phyloP scores from a whole-genome alignment of 768 basidiomycete genomes.

The Amanita phalloides region DNA sequence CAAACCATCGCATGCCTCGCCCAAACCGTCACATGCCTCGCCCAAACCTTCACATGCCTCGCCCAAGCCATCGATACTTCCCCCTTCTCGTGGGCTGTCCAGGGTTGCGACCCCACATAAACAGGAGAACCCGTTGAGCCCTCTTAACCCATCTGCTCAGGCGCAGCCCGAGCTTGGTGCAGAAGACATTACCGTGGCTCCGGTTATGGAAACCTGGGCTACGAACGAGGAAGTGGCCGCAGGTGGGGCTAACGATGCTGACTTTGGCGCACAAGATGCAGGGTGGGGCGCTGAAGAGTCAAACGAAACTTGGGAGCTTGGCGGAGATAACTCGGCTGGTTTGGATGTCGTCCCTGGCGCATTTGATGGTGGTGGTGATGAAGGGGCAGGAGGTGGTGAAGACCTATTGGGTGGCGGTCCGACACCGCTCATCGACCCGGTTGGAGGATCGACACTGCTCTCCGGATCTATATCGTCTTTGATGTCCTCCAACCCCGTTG shows the following conservation, averaged over 20 bases:
- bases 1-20: neutral
- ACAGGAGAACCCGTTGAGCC: slow-evolving; percentile 17
- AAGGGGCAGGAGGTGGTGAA: neutral
- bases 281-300: neutral
- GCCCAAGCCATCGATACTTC: neutral
- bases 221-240: neutral
- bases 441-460: neutral
- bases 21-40: neutral
- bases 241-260: neutral
- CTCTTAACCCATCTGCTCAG: slow-evolving; percentile 23
- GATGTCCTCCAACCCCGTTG: neutral
- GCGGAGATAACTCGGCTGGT: neutral
- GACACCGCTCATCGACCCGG: neutral
- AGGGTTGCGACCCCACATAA: slow-evolving; percentile 16
- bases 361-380: neutral
- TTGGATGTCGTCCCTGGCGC: neutral
- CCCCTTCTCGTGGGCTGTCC: slow-evolving; percentile 6
- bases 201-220: neutral
- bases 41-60: neutral
- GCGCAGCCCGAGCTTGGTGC: slow-evolving; percentile 10
- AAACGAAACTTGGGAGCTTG: neutral
- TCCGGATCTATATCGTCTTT: neutral
- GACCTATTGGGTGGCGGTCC: neutral
- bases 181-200: neutral
- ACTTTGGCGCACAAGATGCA: neutral